Percentiles rank a stretch among this genome's conserved stretches.
These are phyloP conservation scores for Monosporascus sp. DNA, from an alignment of 2,329 filamentous ascomycete species.

Conservation along the genomic window DNA sequence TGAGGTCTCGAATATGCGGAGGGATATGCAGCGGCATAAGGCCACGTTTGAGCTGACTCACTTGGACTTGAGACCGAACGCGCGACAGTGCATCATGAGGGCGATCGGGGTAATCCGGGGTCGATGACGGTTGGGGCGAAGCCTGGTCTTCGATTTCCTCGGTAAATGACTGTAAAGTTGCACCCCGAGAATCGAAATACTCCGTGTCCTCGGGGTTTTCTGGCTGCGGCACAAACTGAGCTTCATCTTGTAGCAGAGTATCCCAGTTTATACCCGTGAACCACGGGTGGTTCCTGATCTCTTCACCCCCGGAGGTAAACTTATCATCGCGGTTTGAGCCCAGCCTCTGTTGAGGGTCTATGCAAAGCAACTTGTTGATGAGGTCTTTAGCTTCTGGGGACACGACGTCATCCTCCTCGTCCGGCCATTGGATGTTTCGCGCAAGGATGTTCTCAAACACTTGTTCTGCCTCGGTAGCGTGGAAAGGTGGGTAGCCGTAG, in stretches of 20 bases:
- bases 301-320: slow-evolving; percentile 76
- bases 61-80: slow-evolving; percentile 68
- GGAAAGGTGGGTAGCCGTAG: slow-evolving; percentile 90
- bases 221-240: slow-evolving; percentile 87
- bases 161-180: slow-evolving; percentile 85
- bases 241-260: slow-evolving; percentile 86
- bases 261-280: slow-evolving; percentile 87
- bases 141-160: slow-evolving; percentile 90
- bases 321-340: slow-evolving; percentile 84
- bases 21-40: slow-evolving; percentile 96
- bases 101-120: slow-evolving; percentile 76
- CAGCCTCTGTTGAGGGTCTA: slow-evolving; percentile 75
- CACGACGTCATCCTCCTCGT: slow-evolving; percentile 71
- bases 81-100: slow-evolving; percentile 92
- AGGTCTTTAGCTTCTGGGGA: slow-evolving; percentile 89
- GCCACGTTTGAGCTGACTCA: slow-evolving; percentile 82
- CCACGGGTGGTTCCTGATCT: slow-evolving; percentile 87
- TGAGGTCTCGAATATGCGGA: slow-evolving; percentile 87
- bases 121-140: slow-evolving; percentile 67
- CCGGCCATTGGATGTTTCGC: slow-evolving; percentile 88
- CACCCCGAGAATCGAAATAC: slow-evolving; percentile 91
- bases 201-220: slow-evolving; percentile 97
- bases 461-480: slow-evolving; percentile 81
- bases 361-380: slow-evolving; percentile 86
- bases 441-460: slow-evolving; percentile 96